phyloP scores from a whole-genome alignment of 768 basidiomycete species.

The Nidularia sp. region DNA sequence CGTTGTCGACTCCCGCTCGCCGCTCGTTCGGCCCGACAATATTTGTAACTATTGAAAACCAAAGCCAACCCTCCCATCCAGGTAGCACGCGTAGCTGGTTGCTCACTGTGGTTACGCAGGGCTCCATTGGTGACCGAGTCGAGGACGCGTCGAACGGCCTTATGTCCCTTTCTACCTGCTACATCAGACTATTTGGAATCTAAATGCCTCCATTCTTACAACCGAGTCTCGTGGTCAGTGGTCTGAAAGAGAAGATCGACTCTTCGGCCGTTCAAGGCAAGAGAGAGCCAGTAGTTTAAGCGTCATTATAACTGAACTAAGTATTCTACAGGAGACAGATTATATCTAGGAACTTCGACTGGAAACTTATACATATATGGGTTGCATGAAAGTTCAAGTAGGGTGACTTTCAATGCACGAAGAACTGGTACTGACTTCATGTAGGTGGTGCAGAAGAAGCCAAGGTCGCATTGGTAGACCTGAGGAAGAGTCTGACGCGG shows the following conservation, averaged over 20 bases:
- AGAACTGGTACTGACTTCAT: background rate
- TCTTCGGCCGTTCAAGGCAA: conserved; percentile 42
- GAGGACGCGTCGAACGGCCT: no score
- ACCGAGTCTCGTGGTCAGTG: conserved; percentile 28
- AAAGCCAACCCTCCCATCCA: no score
- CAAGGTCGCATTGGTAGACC: conserved; percentile 46
- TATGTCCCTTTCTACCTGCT: no score
- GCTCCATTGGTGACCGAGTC: no score
- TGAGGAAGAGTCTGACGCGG: conserved; percentile 60
- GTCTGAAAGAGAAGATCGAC: conserved; percentile 48
- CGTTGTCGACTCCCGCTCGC: no score
- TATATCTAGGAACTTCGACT: conserved; percentile 31
- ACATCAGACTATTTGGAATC: no score
- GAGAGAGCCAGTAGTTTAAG: background rate
- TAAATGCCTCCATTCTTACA: conserved; percentile 32
- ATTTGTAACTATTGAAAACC: no score
- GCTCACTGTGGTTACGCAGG: no score
- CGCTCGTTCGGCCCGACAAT: no score
- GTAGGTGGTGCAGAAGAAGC: conserved; percentile 25
- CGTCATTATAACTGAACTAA: no score
- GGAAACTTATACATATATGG: conserved; percentile 32
- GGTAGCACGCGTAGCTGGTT: no score
- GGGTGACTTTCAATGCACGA: background rate
- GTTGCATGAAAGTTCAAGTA: conserved; percentile 11
- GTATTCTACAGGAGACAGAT: conserved; percentile 33